Evolutionary conservation across 805 yeast species (phyloP).

Genomic region (Peterozyma toletana): DNA sequence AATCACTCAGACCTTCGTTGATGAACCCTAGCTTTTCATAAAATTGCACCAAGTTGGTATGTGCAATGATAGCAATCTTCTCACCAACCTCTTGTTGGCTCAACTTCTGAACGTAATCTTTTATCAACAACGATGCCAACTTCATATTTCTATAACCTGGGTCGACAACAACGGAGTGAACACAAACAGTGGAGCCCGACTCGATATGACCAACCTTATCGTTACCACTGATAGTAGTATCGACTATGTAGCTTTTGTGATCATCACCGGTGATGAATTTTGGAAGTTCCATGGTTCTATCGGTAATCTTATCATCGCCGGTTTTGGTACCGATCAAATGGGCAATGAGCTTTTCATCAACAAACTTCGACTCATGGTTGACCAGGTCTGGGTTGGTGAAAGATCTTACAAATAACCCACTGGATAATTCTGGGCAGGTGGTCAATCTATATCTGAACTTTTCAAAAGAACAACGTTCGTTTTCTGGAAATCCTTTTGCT

Average conservation of each 20-base stretch:
- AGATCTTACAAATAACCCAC: constrained; percentile 78
- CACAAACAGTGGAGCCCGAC: constrained; percentile 63
- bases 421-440: constrained; percentile 83
- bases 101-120: constrained; percentile 86
- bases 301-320: constrained; percentile 39
- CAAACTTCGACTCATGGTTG: constrained; percentile 34
- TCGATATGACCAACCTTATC: constrained; percentile 60
- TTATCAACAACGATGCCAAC: constrained; percentile 74
- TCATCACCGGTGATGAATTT: constrained; percentile 19
- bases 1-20: constrained; percentile 57
- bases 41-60: constrained; percentile 61
- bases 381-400: constrained; percentile 37
- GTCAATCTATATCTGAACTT: constrained; percentile 62
- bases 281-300: constrained; percentile 56
- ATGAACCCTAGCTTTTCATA: constrained; percentile 78
- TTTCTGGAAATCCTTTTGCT: constrained; percentile 56
- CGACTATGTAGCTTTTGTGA: constrained; percentile 4
- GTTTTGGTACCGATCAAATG: constrained; percentile 78
- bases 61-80: constrained; percentile 67
- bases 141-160: constrained; percentile 76
- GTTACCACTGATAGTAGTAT: constrained; percentile 12
- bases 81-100: constrained; percentile 83
- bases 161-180: constrained; percentile 75
- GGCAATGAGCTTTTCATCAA: constrained; percentile 64
- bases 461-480: constrained; percentile 63